A percentile compares a stretch with the other conserved stretches of the same genome.
These are phyloP conservation scores for Lachancea fermentati DNA, from an alignment of 805 yeast genomes.

Conservation along the genomic window DNA sequence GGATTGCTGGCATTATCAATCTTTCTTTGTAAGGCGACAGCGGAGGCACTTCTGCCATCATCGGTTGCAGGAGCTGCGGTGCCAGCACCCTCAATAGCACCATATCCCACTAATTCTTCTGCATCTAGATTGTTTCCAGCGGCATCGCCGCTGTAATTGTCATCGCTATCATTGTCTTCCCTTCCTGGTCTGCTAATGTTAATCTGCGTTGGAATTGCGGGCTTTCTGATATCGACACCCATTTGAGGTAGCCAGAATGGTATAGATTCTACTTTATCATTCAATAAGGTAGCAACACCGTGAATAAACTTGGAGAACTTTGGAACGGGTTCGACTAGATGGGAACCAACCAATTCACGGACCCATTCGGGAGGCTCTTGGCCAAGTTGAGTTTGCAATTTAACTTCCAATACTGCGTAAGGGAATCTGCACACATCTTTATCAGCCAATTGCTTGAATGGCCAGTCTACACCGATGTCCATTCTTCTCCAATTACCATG, in stretches of 20 bases:
- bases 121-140: slow-evolving; percentile 61
- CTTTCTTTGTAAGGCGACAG: slow-evolving; percentile 28
- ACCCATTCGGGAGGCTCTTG: slow-evolving; percentile 99
- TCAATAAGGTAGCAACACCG: slow-evolving; percentile 88
- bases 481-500: slow-evolving; percentile 95
- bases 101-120: slow-evolving; percentile 60
- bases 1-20: slow-evolving; percentile 18
- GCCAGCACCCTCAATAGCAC: slow-evolving; percentile 26
- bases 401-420: slow-evolving; percentile 95
- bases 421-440: slow-evolving; percentile 90
- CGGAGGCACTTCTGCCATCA: slow-evolving; percentile 24
- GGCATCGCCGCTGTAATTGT: slow-evolving; percentile 34
- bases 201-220: slow-evolving; percentile 45
- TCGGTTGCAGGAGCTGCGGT: slow-evolving; percentile 8
- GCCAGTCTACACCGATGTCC: slow-evolving; percentile 98
- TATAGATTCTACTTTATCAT: slow-evolving; percentile 73
- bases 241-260: slow-evolving; percentile 99
- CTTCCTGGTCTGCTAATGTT: slow-evolving; percentile 34
- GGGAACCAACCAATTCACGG: slow-evolving; percentile 82
- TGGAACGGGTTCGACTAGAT: slow-evolving; percentile 96
- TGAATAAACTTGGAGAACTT: slow-evolving; percentile 96
- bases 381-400: slow-evolving; percentile 94
- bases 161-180: slow-evolving; percentile 23
- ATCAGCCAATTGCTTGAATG: slow-evolving; percentile 80
- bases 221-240: slow-evolving; percentile 92